These are phyloP conservation scores for Ciborinia camelliae DNA, from an alignment of 2,329 filamentous ascomycete species.

Conservation along the genomic window DNA sequence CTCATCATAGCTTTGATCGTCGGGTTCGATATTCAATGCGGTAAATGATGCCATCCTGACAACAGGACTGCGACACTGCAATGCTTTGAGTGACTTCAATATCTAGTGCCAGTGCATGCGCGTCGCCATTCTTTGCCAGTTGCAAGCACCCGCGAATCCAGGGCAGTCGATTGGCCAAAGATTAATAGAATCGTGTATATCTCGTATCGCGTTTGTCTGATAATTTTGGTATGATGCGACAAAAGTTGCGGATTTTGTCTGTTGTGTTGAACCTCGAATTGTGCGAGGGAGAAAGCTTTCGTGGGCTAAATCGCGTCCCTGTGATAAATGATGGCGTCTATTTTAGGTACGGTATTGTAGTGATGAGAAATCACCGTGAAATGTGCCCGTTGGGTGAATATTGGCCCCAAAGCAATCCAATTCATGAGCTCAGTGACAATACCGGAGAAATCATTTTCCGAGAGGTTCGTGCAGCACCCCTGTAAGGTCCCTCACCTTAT, in stretches of 20 bases:
- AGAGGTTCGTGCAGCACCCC: neutral
- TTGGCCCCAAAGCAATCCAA: neutral
- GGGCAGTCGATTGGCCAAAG: neutral
- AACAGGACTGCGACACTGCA: neutral
- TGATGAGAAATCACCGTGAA: neutral
- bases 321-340: neutral
- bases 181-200: neutral
- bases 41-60: constrained; percentile 52
- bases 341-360: neutral
- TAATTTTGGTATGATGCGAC: neutral
- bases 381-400: neutral
- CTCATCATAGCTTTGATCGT: constrained; percentile 86
- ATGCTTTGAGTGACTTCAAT: neutral
- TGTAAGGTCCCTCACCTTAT: too few species aligned
- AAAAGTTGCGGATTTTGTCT: neutral
- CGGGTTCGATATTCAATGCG: constrained; percentile 90
- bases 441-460: constrained; percentile 7
- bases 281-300: neutral
- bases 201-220: neutral
- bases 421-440: neutral
- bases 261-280: neutral
- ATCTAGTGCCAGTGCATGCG: neutral
- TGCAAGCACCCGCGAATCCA: neutral
- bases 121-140: neutral
- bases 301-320: neutral